A percentile compares a stretch with the other conserved stretches of the same genome.
Conservation (phyloP, 306 rosid species). For the Vigna reflexopilosa region DNA sequence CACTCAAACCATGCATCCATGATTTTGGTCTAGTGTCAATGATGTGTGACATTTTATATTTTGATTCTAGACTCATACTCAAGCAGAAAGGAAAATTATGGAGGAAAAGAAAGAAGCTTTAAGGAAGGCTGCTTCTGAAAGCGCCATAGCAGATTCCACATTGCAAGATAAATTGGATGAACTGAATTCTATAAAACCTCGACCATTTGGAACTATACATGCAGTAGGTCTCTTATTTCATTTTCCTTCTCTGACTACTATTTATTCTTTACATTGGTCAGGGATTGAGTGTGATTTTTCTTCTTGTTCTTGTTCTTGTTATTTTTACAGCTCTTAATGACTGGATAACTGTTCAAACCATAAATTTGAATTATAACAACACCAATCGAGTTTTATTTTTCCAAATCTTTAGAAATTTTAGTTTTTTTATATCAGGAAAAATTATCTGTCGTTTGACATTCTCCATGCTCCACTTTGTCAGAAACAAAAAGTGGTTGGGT, state of each 20-base stretch:
- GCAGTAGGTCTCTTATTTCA: constrained; percentile 53
- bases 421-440: neutral
- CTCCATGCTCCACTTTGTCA: constrained; percentile 10
- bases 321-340: neutral
- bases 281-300: constrained; percentile 13
- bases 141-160: constrained; percentile 44
- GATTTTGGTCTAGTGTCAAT: constrained; percentile 17
- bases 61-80: constrained; percentile 72
- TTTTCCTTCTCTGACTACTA: constrained; percentile 6
- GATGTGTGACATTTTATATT: constrained; percentile 37
- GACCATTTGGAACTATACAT: constrained; percentile 58
- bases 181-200: constrained; percentile 53
- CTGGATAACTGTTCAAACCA: constrained; percentile 22
- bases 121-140: constrained; percentile 60
- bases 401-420: constrained; percentile 6
- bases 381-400: neutral
- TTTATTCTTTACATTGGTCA: constrained; percentile 29
- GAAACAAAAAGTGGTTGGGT: constrained; percentile 28
- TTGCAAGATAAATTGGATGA: constrained; percentile 51
- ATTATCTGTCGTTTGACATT: constrained; percentile 12
- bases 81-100: constrained; percentile 73
- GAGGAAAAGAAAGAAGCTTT: constrained; percentile 67
- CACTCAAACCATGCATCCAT: constrained; percentile 6
- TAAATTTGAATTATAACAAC: constrained; percentile 19
- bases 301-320: constrained; percentile 1